Evolutionary conservation across 306 rosid species (phyloP).

Genomic region (Canavalia gladiata): DNA sequence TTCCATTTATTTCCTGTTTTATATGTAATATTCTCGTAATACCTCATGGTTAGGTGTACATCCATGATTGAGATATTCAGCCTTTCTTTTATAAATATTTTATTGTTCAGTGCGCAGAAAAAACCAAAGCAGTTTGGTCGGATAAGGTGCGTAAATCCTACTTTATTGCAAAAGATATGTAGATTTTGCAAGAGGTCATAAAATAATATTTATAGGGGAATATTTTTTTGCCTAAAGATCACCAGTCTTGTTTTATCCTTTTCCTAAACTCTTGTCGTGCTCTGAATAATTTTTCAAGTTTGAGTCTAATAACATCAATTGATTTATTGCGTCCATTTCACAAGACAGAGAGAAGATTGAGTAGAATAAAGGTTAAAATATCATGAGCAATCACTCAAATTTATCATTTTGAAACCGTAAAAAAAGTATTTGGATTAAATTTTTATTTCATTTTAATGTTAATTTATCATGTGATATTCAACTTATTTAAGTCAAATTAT

Average conservation of each 20-base stretch:
- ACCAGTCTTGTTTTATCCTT: neutral
- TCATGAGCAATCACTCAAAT: neutral
- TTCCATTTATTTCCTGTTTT: neutral
- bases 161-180: neutral
- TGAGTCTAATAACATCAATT: neutral
- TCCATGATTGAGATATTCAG: conserved; percentile 33
- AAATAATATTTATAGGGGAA: neutral
- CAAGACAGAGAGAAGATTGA: neutral
- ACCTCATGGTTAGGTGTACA: conserved; percentile 18
- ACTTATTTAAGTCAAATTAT: neutral
- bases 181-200: conserved; percentile 15
- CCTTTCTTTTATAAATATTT: neutral
- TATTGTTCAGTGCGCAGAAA: conserved; percentile 27
- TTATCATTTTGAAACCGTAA: neutral
- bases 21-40: neutral
- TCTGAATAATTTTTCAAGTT: neutral
- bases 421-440: neutral
- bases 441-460: neutral
- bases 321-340: neutral
- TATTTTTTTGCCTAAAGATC: neutral
- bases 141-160: conserved; percentile 19
- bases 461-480: neutral
- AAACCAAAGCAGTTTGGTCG: conserved; percentile 27
- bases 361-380: neutral
- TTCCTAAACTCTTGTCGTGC: neutral